Evolutionary conservation across 768 basidiomycete species (phyloP).

Genomic region (Pleurotus citrinopileatus): DNA sequence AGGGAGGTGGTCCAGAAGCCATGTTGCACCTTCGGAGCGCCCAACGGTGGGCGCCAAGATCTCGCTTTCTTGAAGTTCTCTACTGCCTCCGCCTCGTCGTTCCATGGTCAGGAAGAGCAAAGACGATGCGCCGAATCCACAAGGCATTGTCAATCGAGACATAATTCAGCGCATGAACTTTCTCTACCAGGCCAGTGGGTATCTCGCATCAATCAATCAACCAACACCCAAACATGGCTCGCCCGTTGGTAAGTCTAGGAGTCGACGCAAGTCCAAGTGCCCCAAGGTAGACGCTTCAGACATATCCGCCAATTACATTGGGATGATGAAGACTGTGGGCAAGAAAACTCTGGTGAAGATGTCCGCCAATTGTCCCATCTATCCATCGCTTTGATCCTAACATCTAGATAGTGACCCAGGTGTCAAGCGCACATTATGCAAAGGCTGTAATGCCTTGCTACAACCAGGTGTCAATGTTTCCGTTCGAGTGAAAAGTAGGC

Average conservation of each 20-base stretch:
- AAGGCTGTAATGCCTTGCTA: constrained; percentile 59
- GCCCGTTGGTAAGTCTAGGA: constrained; percentile 1
- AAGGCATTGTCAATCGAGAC: constrained; percentile 63
- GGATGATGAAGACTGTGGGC: constrained; percentile 67
- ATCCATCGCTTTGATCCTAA: constrained; percentile 2
- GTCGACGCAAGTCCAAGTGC: constrained; percentile 20
- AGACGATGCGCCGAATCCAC: constrained; percentile 54
- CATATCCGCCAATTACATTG: constrained; percentile 61
- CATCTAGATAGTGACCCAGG: constrained; percentile 60
- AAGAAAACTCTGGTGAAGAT: constrained; percentile 77
- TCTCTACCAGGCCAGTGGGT: constrained; percentile 77
- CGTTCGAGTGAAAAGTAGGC: constrained; percentile 64
- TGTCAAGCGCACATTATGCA: constrained; percentile 81
- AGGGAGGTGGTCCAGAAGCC: constrained; percentile 38
- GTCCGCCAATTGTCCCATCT: constrained; percentile 36
- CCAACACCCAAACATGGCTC: constrained; percentile 5
- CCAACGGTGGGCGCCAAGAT: too few species aligned
- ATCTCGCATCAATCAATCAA: constrained; percentile 39
- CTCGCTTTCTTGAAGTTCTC: too few species aligned
- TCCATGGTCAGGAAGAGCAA: constrained; percentile 70
- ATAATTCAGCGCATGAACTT: constrained; percentile 83
- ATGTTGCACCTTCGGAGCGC: constrained; percentile 19
- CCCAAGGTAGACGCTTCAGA: constrained; percentile 38
- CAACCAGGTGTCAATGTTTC: constrained; percentile 65
- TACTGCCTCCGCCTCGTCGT: too few species aligned